phyloP scores from a whole-genome alignment of 345 rosid species.

The Euphorbia lathyris region DNA sequence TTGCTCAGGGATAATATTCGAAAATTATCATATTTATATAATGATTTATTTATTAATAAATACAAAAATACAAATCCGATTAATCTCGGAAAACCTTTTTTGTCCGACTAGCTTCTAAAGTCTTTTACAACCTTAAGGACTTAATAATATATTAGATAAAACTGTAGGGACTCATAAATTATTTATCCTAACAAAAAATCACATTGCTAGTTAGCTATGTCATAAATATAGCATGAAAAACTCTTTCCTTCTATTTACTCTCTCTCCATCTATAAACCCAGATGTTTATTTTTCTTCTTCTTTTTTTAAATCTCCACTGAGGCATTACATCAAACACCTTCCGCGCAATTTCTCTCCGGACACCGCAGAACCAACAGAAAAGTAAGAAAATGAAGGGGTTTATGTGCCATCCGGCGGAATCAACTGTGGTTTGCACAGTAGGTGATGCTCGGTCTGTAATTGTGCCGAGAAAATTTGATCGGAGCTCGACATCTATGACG shows the following conservation, averaged over 20 bases:
- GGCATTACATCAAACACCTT: not conserved
- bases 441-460: conserved; percentile 39
- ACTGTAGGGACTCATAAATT: no score
- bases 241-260: not conserved
- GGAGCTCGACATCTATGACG: not conserved
- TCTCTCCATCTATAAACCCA: not conserved
- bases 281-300: not conserved
- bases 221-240: conserved; percentile 31
- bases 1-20: no score
- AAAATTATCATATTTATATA: no score
- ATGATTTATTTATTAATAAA: no score
- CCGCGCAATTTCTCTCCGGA: not conserved
- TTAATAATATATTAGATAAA: no score
- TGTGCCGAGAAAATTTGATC: conserved; percentile 35
- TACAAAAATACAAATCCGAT: no score
- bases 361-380: conserved; percentile 8
- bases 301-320: not conserved
- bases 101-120: no score
- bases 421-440: conserved; percentile 43
- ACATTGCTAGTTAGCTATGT: conserved; percentile 35
- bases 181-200: no score
- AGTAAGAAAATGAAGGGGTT: conserved; percentile 48
- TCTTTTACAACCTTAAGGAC: no score
- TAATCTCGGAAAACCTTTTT: no score
- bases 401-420: conserved; percentile 56